Evolutionary conservation across 129 eudicot species (phyloP).

Genomic region (Lonicera japonica): DNA sequence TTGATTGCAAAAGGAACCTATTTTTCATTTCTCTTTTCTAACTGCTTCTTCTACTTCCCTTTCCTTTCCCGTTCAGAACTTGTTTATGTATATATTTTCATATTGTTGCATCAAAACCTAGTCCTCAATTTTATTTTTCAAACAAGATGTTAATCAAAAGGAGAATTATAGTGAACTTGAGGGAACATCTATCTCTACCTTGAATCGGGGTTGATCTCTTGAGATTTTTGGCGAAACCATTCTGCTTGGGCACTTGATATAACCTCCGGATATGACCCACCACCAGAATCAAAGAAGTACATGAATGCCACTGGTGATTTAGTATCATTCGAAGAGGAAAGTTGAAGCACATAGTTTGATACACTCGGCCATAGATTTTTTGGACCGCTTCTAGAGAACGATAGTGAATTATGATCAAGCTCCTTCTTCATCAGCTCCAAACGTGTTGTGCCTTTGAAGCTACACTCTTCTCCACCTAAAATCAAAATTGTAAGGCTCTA

Average conservation of each 20-base stretch:
- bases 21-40: too few species aligned
- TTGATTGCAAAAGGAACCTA: background rate
- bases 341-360: conserved; percentile 66
- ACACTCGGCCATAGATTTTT: conserved; percentile 79
- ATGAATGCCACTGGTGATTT: conserved; percentile 37
- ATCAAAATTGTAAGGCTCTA: background rate
- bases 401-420: conserved; percentile 29
- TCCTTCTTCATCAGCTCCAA: conserved; percentile 70
- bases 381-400: conserved; percentile 66
- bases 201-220: conserved; percentile 67
- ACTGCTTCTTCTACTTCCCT: too few species aligned
- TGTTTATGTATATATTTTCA: too few species aligned
- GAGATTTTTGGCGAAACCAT: conserved; percentile 64
- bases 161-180: too few species aligned
- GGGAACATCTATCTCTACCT: conserved; percentile 35
- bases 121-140: too few species aligned
- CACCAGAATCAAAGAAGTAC: conserved; percentile 97
- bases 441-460: conserved; percentile 80
- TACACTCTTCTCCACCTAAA: conserved; percentile 47
- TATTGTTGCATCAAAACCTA: too few species aligned
- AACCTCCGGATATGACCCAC: conserved; percentile 90
- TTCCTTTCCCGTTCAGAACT: too few species aligned
- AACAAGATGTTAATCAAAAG: too few species aligned
- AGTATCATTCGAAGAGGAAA: conserved; percentile 42
- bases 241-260: conserved; percentile 68